Conservation (phyloP, 257 asterid genomes). For the Cruciata laevipes region DNA sequence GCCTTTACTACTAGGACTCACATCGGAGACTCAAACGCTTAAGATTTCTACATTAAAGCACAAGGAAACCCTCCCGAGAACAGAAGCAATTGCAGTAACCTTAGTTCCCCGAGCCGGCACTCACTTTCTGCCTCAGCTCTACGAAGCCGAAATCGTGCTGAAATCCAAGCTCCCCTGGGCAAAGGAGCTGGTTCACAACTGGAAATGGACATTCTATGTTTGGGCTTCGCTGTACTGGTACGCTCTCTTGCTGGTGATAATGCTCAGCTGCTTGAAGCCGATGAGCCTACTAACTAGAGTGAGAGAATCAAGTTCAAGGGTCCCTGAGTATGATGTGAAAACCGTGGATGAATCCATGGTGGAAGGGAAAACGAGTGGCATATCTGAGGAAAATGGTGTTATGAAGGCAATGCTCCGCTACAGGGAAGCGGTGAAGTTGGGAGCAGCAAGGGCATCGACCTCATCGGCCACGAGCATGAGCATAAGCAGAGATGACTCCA, state of each 20-base stretch:
- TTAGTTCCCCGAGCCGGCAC: constrained; percentile 66
- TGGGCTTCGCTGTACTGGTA: constrained; percentile 57
- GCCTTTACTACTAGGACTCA: constrained; percentile 56
- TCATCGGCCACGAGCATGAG: constrained; percentile 41
- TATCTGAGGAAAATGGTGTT: constrained; percentile 31
- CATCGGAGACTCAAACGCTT: constrained; percentile 50
- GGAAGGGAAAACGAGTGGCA: constrained; percentile 24
- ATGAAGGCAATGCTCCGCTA: constrained; percentile 45
- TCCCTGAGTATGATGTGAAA: not conserved
- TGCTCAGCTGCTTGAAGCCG: constrained; percentile 42
- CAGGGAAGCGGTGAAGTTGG: not conserved
- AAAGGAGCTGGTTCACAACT: constrained; percentile 45
- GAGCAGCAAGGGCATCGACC: constrained; percentile 8
- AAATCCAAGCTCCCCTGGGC: constrained; percentile 54
- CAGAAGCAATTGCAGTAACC: constrained; percentile 39
- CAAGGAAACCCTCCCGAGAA: constrained; percentile 46
- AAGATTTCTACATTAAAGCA: constrained; percentile 46
- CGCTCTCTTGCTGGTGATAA: constrained; percentile 31
- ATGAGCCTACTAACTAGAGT: not conserved
- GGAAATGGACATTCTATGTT: constrained; percentile 66
- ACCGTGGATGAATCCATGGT: constrained; percentile 7
- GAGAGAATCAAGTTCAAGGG: not conserved
- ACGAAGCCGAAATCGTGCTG: constrained; percentile 44
- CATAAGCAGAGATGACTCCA: constrained; percentile 22
- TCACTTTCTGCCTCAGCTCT: constrained; percentile 49